Percentiles rank a stretch among this genome's conserved stretches.
phyloP scores from a whole-genome alignment of 2,329 filamentous ascomycete species.

The Blastomyces percursus region DNA sequence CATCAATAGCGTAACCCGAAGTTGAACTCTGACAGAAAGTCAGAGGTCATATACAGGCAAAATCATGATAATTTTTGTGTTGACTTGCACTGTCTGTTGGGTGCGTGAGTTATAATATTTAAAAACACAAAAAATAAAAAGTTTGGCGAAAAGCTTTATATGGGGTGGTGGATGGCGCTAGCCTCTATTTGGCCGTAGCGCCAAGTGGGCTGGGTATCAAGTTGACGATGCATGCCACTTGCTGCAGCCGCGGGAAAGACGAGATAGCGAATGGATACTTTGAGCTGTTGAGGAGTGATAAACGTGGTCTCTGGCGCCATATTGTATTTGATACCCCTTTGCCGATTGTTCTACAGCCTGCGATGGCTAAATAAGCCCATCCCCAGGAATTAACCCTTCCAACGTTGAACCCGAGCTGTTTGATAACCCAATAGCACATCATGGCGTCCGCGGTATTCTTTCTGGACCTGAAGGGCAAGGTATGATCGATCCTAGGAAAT shows the following conservation, averaged over 20 bases:
- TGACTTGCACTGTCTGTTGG: constrained; percentile 82
- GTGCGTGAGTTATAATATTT: constrained; percentile 49
- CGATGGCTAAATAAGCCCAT: constrained; percentile 4
- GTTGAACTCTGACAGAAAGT: constrained; percentile 58
- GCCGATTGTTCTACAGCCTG: not conserved
- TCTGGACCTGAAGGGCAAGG: constrained; percentile 99
- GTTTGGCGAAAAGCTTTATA: constrained; percentile 16
- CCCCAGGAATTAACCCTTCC: constrained; percentile 4
- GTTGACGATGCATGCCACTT: not conserved
- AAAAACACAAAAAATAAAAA: constrained; percentile 25
- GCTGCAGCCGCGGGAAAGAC: not conserved
- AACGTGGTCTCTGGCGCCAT: not conserved
- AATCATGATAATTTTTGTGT: constrained; percentile 35
- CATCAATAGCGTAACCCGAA: constrained; percentile 51
- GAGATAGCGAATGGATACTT: not conserved
- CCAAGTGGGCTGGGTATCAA: not conserved
- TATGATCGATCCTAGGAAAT: constrained; percentile 31
- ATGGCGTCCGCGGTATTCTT: constrained; percentile 99
- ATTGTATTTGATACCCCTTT: not conserved
- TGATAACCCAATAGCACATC: constrained; percentile 23
- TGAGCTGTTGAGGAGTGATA: not conserved
- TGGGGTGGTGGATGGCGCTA: constrained; percentile 11
- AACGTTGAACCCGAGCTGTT: constrained; percentile 6
- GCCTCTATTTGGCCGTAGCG: constrained; percentile 9
- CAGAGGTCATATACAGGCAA: constrained; percentile 40